Percentiles rank a stretch among this genome's conserved stretches.
Conservation (phyloP, 208 protist genomes). For the Leishmania amazonensis region DNA sequence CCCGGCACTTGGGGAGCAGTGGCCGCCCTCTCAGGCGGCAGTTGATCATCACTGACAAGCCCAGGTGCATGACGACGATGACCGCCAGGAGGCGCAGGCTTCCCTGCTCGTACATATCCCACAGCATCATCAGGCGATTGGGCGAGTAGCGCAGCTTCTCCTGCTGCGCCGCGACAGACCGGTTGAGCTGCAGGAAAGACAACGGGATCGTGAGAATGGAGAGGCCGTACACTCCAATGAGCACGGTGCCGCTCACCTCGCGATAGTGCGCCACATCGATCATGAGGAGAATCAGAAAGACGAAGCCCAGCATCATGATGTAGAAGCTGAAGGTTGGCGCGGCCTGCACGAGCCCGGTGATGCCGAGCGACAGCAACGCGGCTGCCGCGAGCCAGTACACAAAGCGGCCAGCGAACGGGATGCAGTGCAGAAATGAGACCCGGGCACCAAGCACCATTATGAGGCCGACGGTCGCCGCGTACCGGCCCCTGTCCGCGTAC, state of each 20-base stretch:
- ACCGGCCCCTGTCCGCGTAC: constrained; percentile 36
- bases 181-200: constrained; percentile 36
- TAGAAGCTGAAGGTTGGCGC: constrained; percentile 50
- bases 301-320: constrained; percentile 43
- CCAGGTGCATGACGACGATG: constrained; percentile 48
- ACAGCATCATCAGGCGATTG: constrained; percentile 34
- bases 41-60: constrained; percentile 69
- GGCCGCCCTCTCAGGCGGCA: constrained; percentile 55
- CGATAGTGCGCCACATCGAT: constrained; percentile 77
- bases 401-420: constrained; percentile 40
- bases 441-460: constrained; percentile 44
- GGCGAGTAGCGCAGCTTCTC: constrained; percentile 33
- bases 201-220: constrained; percentile 26
- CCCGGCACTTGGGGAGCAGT: constrained; percentile 55
- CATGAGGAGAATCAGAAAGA: constrained; percentile 53
- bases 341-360: constrained; percentile 57
- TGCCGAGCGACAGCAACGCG: constrained; percentile 46
- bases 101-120: constrained; percentile 67
- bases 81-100: constrained; percentile 61
- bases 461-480: constrained; percentile 38
- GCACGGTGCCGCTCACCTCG: constrained; percentile 35
- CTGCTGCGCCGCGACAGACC: constrained; percentile 19
- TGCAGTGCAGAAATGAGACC: constrained; percentile 32
- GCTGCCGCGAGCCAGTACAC: constrained; percentile 58
- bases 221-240: constrained; percentile 35